Base-by-base conservation (phyloP, 176 grass and related monocot genomes). In the Saccharum officinarum region DNA sequence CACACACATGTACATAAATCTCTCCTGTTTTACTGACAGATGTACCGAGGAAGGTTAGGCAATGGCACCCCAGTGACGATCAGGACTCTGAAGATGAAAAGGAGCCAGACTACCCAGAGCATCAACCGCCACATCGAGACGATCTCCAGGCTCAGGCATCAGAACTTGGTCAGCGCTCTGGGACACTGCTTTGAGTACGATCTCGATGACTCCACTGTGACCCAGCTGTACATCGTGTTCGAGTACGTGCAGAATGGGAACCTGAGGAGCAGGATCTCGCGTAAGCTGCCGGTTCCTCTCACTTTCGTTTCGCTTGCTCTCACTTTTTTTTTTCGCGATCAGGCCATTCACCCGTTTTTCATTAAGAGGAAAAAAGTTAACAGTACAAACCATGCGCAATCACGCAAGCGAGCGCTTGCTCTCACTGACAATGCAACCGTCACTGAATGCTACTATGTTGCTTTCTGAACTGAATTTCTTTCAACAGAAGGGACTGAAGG, bases 161-260 rank as follows among this genome's bases (percentile, higher is more conserved):
- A 90, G 30, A 88, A 98, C 70, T 50, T 98, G 83, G 87, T 90
- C 81, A 98, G 96, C 8, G 80, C 91, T 54, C 87, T 98, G 54
- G 96, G 96, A 6, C 96, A 98, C 78, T 98, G 89, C 84, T 95
- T 95, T 34, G 91, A 98, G 33, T 95, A 98, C n/a, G 83, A 94
- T 80, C 84, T 94, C 25, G 86, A 94, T 5, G 87, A 91, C 49
- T 98, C 96, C 30, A 94, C 91, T 6, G 64, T 98, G 16, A 95
- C 81, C 42, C 87, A 92, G 64, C 37, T 98, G 67, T 98, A 95
- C 71, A 85, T 95, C 18, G 80, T 98, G 30, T 98, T 98, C 20
- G 93, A 95, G 76, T 94, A 95, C 17, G 82, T 91, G 16, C 86
- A 92, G 45, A 92, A 94, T 17, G 93, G 96, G 84, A 95, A 83